Evolutionary conservation across 768 basidiomycete genomes (phyloP).

Genomic region (Panus rudis): DNA sequence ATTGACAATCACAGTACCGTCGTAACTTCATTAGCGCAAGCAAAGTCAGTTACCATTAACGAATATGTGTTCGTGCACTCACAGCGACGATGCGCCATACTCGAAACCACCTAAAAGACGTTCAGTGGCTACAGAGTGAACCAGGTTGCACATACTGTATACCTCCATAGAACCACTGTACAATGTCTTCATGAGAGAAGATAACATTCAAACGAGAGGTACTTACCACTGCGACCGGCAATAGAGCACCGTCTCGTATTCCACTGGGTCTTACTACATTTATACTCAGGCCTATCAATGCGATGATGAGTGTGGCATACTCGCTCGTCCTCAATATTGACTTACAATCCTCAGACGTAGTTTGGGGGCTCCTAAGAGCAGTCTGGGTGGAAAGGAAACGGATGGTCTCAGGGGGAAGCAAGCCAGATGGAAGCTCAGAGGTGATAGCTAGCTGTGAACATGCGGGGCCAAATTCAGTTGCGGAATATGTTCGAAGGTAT

Average conservation of each 20-base stretch:
- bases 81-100: neutral
- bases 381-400: neutral
- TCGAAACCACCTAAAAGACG: neutral
- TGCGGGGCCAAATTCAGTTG: neutral
- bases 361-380: neutral
- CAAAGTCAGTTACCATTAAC: neutral
- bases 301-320: neutral
- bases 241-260: neutral
- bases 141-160: neutral
- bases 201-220: too few relatives aligned
- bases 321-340: neutral
- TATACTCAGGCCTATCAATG: conserved; percentile 6
- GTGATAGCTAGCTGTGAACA: neutral
- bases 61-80: neutral
- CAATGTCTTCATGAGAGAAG: too few relatives aligned
- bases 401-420: neutral
- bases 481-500: neutral
- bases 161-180: conserved; percentile 1
- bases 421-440: neutral
- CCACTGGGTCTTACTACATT: conserved; percentile 6
- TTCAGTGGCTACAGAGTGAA: neutral
- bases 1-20: conserved; percentile 10
- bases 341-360: neutral
- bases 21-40: conserved; percentile 3
- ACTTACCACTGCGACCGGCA: conserved; percentile 3